Evolutionary conservation across 2,329 filamentous ascomycete genomes (phyloP).

Genomic region (Septoria petroselini): DNA sequence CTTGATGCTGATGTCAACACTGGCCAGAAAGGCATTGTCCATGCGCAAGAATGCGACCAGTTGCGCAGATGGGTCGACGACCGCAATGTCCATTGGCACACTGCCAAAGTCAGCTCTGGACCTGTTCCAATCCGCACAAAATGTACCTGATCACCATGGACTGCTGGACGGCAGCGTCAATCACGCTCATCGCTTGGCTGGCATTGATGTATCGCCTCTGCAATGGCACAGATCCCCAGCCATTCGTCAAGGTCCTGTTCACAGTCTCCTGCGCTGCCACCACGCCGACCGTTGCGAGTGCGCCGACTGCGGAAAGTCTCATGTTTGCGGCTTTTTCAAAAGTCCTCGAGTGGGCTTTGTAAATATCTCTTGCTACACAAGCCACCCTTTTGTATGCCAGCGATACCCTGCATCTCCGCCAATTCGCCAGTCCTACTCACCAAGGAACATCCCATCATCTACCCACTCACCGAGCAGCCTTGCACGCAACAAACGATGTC

Average conservation of each 20-base stretch:
- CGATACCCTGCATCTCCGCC: neutral
- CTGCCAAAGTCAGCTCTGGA: slow-evolving; percentile 10
- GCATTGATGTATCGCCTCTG: slow-evolving; percentile 31
- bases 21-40: slow-evolving; percentile 34
- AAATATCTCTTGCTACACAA: neutral
- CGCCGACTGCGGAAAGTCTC: neutral
- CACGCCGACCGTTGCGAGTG: neutral
- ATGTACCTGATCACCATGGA: slow-evolving; percentile 17
- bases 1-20: slow-evolving; percentile 33
- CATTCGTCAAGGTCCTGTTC: slow-evolving; percentile 30
- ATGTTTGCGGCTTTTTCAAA: neutral
- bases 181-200: slow-evolving; percentile 27
- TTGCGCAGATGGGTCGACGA: slow-evolving; percentile 30
- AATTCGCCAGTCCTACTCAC: neutral
- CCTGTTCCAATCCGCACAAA: too few species aligned
- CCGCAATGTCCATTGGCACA: slow-evolving; percentile 33
- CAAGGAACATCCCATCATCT: neutral
- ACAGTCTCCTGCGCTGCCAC: slow-evolving; percentile 13
- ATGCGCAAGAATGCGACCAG: slow-evolving; percentile 36
- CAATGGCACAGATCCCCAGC: slow-evolving; percentile 26
- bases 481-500: neutral
- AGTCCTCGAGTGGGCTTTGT: too few species aligned
- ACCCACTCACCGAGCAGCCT: neutral
- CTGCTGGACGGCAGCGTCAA: slow-evolving; percentile 27
- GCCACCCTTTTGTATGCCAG: neutral